phyloP scores from a whole-genome alignment of 2,329 filamentous ascomycete species.

The Apiospora aurea region DNA sequence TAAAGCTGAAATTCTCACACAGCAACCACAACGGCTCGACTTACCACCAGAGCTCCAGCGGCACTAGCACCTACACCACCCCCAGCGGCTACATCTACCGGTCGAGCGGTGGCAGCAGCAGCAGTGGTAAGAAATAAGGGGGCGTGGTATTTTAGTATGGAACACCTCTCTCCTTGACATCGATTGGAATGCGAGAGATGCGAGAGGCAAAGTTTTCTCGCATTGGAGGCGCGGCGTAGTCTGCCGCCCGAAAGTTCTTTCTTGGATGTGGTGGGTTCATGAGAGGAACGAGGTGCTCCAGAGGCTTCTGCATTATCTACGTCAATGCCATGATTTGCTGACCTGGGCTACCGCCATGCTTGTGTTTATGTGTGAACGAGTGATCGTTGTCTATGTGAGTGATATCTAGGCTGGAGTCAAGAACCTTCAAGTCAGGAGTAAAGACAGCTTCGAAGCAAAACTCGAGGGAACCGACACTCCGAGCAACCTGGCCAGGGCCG shows the following conservation, averaged over 20 bases:
- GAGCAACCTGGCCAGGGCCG: too few species aligned
- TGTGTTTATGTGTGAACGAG: neutral
- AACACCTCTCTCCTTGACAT: too few species aligned
- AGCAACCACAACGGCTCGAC: slow-evolving; percentile 72
- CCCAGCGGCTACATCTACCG: slow-evolving; percentile 50
- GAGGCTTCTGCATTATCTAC: neutral
- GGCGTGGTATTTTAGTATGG: neutral
- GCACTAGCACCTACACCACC: slow-evolving; percentile 66
- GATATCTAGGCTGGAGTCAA: neutral
- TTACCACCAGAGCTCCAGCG: slow-evolving; percentile 70
- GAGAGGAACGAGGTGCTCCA: neutral
- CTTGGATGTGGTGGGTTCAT: neutral
- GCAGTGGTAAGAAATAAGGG: slow-evolving; percentile 28
- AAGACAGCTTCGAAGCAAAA: too few species aligned
- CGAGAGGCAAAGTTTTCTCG: neutral
- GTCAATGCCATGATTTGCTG: neutral
- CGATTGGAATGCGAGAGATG: too few species aligned
- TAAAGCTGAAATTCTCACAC: slow-evolving; percentile 28
- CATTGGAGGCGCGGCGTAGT: neutral
- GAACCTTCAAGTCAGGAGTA: neutral
- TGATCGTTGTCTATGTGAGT: neutral
- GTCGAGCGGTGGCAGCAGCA: slow-evolving; percentile 28
- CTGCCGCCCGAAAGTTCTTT: neutral
- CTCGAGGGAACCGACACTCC: too few species aligned
- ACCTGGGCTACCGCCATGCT: neutral